Conservation (phyloP, 352 stramenopile species). For the Phytopythium helicoides region DNA sequence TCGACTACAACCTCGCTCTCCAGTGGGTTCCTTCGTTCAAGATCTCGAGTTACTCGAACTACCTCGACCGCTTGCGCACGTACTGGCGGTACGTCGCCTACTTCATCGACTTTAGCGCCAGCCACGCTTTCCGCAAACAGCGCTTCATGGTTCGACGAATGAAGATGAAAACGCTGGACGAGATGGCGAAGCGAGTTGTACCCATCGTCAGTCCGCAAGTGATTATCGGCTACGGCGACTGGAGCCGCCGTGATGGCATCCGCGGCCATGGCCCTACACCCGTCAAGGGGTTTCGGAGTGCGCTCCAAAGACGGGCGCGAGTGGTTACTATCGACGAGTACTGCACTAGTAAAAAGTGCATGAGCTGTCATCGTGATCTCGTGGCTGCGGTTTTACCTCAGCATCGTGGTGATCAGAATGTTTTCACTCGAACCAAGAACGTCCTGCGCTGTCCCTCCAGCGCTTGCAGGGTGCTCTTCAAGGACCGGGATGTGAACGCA, state of each 20-base stretch:
- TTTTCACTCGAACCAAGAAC: too few relatives aligned
- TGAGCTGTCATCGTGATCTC: too few relatives aligned
- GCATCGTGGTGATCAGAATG: too few relatives aligned
- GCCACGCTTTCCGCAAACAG: conserved; percentile 5
- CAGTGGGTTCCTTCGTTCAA: conserved; percentile 15
- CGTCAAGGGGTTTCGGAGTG: too few relatives aligned
- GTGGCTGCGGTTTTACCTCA: too few relatives aligned
- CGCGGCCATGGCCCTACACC: conserved; percentile 6
- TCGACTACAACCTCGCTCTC: too few relatives aligned
- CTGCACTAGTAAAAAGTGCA: too few relatives aligned
- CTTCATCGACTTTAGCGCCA: conserved; percentile 5
- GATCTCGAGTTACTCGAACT: conserved; percentile 8
- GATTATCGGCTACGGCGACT: conserved; percentile 10
- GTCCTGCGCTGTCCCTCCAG: too few relatives aligned
- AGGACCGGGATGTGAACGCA: too few relatives aligned
- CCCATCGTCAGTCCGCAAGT: not conserved
- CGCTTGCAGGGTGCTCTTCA: too few relatives aligned
- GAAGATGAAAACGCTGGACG: conserved; percentile 8
- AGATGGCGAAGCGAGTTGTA: conserved; percentile 9
- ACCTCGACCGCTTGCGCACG: conserved; percentile 7
- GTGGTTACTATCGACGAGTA: too few relatives aligned
- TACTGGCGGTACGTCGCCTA: conserved; percentile 7
- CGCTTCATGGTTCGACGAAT: conserved; percentile 10
- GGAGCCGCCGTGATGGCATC: conserved; percentile 12
- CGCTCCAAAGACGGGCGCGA: too few relatives aligned